These are phyloP conservation scores for Candida easanensis DNA, from an alignment of 805 yeast genomes.

Conservation along the genomic window DNA sequence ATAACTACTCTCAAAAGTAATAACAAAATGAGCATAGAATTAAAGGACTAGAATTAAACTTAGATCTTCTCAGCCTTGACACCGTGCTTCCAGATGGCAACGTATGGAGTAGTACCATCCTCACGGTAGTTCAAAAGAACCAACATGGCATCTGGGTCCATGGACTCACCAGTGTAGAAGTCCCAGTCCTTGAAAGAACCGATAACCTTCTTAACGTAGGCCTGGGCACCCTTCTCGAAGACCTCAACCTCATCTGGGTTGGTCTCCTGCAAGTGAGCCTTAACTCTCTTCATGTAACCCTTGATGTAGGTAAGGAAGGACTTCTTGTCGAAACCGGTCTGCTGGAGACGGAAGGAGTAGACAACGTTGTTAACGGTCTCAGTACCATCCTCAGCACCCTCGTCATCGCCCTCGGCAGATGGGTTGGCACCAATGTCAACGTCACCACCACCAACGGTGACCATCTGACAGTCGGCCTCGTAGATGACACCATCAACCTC, in stretches of 20 bases:
- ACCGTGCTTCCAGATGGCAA: slow-evolving; percentile 99
- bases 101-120: slow-evolving; percentile 97
- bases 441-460: slow-evolving; percentile 86
- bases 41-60: slow-evolving; percentile 25
- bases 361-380: slow-evolving; percentile 97
- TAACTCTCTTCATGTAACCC: slow-evolving; percentile 97
- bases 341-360: slow-evolving; percentile 97
- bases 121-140: slow-evolving; percentile 99
- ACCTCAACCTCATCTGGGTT: slow-evolving; percentile 83
- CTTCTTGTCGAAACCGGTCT: slow-evolving; percentile 96
- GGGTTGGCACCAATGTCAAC: slow-evolving; percentile 99
- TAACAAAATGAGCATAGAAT: not conserved
- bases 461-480: slow-evolving; percentile 96
- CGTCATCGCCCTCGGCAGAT: slow-evolving; percentile 92
- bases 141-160: slow-evolving; percentile 99
- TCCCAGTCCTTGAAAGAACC: slow-evolving; percentile 98
- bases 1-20: not conserved
- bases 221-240: slow-evolving; percentile 96
- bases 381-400: slow-evolving; percentile 74
- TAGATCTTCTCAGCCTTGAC: slow-evolving; percentile 85
- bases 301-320: slow-evolving; percentile 95
- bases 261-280: slow-evolving; percentile 84
- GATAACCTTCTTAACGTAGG: slow-evolving; percentile 94
- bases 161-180: slow-evolving; percentile 98
- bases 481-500: slow-evolving; percentile 87